A percentile compares a stretch with the other conserved stretches of the same genome.
phyloP scores from a whole-genome alignment of 208 protist genomes.

The Trypanosoma grayi region DNA sequence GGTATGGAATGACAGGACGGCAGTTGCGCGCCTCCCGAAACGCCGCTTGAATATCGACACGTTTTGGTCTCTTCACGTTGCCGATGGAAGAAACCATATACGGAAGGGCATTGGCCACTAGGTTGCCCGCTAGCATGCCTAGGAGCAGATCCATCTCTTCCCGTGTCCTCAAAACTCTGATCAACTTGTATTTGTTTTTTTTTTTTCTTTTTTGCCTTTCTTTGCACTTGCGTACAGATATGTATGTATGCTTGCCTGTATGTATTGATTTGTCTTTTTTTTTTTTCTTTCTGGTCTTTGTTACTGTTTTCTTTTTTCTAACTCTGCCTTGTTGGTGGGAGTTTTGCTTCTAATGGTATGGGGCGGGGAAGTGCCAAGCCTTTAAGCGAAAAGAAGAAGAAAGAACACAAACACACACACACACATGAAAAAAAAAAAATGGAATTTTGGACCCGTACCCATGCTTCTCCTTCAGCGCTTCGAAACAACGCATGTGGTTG shows the following conservation, averaged over 20 bases:
- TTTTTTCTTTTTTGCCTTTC: neutral
- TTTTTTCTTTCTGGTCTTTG: neutral
- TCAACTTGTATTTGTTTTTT: neutral
- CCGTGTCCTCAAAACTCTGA: too few species aligned
- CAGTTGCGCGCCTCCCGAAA: conserved; percentile 38
- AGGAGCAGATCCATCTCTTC: conserved; percentile 35
- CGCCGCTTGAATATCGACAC: conserved; percentile 57
- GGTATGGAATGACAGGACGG: conserved; percentile 70
- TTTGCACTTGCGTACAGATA: neutral
- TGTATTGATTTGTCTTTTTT: neutral
- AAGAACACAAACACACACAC: neutral
- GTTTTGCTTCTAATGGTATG: neutral
- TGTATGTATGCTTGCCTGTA: conserved; percentile 1
- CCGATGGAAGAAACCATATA: conserved; percentile 56
- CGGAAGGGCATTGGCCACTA: conserved; percentile 26
- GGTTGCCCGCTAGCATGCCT: conserved; percentile 22
- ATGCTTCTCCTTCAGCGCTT: neutral
- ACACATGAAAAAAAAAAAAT: neutral
- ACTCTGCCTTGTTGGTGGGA: neutral
- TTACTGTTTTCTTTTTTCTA: neutral
- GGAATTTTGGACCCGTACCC: neutral
- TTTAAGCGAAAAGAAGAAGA: neutral
- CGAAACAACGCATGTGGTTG: neutral
- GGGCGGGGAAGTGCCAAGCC: neutral
- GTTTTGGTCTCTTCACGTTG: conserved; percentile 45